Percentiles rank a stretch among this genome's conserved stretches.
Conservation (phyloP, 805 yeast species). For the Saturnispora besseyi region DNA sequence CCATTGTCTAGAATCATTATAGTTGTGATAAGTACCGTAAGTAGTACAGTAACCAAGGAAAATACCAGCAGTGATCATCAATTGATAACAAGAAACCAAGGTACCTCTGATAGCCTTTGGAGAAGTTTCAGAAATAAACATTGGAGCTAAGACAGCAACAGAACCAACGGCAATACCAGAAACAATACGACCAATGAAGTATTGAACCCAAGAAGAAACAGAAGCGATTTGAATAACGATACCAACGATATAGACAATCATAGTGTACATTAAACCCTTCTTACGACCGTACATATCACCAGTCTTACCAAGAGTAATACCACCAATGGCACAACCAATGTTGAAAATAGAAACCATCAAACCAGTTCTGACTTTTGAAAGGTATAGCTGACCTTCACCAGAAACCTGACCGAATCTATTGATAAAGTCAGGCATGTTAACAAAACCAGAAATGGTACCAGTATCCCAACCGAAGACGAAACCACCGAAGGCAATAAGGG, state of each 20-base stretch:
- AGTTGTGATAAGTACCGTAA: conserved; percentile 49
- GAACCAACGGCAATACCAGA: conserved; percentile 50
- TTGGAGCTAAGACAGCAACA: conserved; percentile 43
- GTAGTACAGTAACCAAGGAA: conserved; percentile 62
- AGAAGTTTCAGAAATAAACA: conserved; percentile 59
- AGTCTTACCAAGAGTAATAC: conserved; percentile 45
- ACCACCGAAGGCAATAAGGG: conserved; percentile 66
- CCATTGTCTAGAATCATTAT: conserved; percentile 50
- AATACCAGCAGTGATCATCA: conserved; percentile 63
- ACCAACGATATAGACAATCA: conserved; percentile 53
- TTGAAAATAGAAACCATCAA: conserved; percentile 63
- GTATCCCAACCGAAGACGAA: conserved; percentile 74
- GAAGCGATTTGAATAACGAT: conserved; percentile 53
- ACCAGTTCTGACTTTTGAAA: conserved; percentile 49
- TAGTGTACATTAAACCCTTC: conserved; percentile 42
- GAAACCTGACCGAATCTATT: conserved; percentile 41
- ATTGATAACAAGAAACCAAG: conserved; percentile 59
- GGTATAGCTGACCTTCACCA: conserved; percentile 32
- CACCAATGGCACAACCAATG: conserved; percentile 68
- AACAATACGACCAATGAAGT: conserved; percentile 52
- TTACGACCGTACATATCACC: conserved; percentile 59
- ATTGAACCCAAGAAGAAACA: conserved; percentile 48
- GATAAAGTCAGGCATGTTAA: conserved; percentile 51
- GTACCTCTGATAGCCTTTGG: conserved; percentile 68
- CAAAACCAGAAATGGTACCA: conserved; percentile 68